Percentiles rank a stretch among this genome's conserved stretches.
These are phyloP conservation scores for Sparassis latifolia DNA, from an alignment of 1,284 basidiomycete species.

Conservation along the genomic window DNA sequence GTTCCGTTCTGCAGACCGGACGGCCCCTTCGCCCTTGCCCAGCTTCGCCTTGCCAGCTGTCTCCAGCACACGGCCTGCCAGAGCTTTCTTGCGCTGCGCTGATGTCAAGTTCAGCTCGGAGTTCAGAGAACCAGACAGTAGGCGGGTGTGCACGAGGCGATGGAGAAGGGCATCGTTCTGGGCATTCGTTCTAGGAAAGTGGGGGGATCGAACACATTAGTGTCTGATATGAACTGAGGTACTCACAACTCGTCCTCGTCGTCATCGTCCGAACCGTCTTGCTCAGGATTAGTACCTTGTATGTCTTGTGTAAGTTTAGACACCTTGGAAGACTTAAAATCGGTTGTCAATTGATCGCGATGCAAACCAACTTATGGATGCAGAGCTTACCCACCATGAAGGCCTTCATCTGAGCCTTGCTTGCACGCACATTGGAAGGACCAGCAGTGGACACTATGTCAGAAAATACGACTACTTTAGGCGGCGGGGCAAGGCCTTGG, in stretches of 20 bases:
- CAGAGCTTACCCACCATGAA: conserved; percentile 58
- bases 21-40: conserved; percentile 60
- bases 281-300: conserved; percentile 14
- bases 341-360: conserved; percentile 1
- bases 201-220: not conserved
- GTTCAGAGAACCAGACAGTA: conserved; percentile 66
- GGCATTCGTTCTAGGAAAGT: conserved; percentile 47
- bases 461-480: conserved; percentile 53
- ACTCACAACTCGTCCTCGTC: conserved; percentile 48
- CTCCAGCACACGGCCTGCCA: conserved; percentile 70
- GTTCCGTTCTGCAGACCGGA: conserved; percentile 55
- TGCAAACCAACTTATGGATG: conserved; percentile 1
- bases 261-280: conserved; percentile 24
- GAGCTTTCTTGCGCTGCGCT: conserved; percentile 60
- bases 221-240: not conserved
- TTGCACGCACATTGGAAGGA: conserved; percentile 6
- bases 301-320: conserved; percentile 44
- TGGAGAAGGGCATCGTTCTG: conserved; percentile 74
- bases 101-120: conserved; percentile 53
- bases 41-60: conserved; percentile 57
- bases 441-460: conserved; percentile 25
- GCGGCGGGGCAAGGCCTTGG: conserved; percentile 7
- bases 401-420: conserved; percentile 45
- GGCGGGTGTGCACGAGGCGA: conserved; percentile 67
- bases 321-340: conserved; percentile 66